Evolutionary conservation across 768 basidiomycete species (phyloP).

Genomic region (Rhodotorula diobovata): DNA sequence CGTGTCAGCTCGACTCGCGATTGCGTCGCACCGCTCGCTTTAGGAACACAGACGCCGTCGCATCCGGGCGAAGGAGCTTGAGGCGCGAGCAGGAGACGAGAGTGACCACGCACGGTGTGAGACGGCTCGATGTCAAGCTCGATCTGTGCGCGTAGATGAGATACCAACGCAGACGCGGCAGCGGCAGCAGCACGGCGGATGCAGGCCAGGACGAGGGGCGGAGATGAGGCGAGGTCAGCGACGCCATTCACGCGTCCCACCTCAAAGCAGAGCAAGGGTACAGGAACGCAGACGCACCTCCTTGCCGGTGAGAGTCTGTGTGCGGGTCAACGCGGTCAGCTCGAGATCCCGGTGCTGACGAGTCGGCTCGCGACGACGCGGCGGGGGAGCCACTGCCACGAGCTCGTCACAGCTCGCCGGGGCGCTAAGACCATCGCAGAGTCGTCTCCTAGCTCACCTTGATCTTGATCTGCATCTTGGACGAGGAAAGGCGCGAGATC

Average conservation of each 20-base stretch:
- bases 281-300: slow-evolving; percentile 64
- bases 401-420: background rate
- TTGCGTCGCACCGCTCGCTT: no score
- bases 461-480: slow-evolving; percentile 75
- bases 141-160: background rate
- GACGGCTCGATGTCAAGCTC: slow-evolving; percentile 22
- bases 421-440: slow-evolving; percentile 1
- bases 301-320: slow-evolving; percentile 89
- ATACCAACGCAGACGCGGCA: background rate
- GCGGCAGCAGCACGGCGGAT: background rate
- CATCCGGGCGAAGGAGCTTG: no score
- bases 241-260: background rate
- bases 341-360: background rate
- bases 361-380: background rate
- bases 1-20: no score
- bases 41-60: no score
- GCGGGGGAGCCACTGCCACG: background rate
- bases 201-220: background rate
- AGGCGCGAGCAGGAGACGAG: no score
- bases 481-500: background rate
- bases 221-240: background rate
- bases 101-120: slow-evolving; percentile 18
- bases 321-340: background rate
- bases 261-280: slow-evolving; percentile 25
- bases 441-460: slow-evolving; percentile 56